Percentiles rank a stretch among this genome's conserved stretches.
These are phyloP conservation scores for Brassica napus DNA, from an alignment of 345 rosid species.

Conservation along the genomic window Da-Ae NC_063443.1:15682501-15683000, in stretches of 20 bases:
- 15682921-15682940: constrained; percentile 1
- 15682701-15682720: background rate
- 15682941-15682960: constrained; percentile 14
- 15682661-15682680: constrained; percentile 5
- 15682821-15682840: constrained; percentile 92
- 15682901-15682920: constrained; percentile 16
- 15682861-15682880: constrained; percentile 99
- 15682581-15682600: background rate
- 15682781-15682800: constrained; percentile 17
- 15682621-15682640: background rate
- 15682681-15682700: background rate
- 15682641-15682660: constrained; percentile 5
- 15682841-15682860: constrained; percentile 98
- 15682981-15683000: constrained; percentile 97
- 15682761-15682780: constrained; percentile 11
- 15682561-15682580: constrained; percentile 12
- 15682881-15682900: constrained; percentile 77
- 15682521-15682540: constrained; percentile 78
- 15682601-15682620: background rate
- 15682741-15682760: constrained; percentile 13
- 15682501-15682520: constrained; percentile 52
- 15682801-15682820: constrained; percentile 71
- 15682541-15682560: constrained; percentile 62
- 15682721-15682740: constrained; percentile 19
- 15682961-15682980: constrained; percentile 96